A percentile compares a stretch with the other conserved stretches of the same genome.
These are phyloP conservation scores for Arachis hypogaea DNA, from an alignment of 306 rosid species.

Conservation along the genomic window DNA sequence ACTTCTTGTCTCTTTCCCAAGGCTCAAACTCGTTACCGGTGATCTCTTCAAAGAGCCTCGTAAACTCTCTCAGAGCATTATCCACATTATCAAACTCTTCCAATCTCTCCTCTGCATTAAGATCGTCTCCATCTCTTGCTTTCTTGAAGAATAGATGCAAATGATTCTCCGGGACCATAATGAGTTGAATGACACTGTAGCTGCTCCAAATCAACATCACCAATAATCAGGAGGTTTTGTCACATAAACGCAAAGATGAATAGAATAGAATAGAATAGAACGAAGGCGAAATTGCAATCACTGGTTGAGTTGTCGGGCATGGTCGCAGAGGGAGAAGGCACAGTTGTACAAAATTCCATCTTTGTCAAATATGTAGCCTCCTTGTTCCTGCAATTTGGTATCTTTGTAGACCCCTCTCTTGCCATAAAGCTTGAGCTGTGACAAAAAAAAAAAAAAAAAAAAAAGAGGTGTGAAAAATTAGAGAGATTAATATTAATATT, in stretches of 20 bases:
- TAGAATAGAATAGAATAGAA: too few relatives aligned
- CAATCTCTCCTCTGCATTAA: slow-evolving; percentile 72
- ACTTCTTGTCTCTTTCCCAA: slow-evolving; percentile 84
- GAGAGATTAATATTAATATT: too few relatives aligned
- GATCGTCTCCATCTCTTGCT: slow-evolving; percentile 79
- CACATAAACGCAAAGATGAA: neutral
- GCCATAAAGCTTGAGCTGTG: slow-evolving; percentile 86
- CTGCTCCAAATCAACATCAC: slow-evolving; percentile 51
- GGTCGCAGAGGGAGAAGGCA: slow-evolving; percentile 76
- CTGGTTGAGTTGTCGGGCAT: slow-evolving; percentile 79
- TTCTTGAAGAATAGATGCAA: slow-evolving; percentile 73
- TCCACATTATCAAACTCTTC: slow-evolving; percentile 60
- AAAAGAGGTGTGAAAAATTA: neutral
- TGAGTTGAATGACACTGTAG: slow-evolving; percentile 74
- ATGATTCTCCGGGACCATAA: slow-evolving; percentile 57
- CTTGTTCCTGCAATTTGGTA: slow-evolving; percentile 67
- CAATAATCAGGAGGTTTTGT: neutral
- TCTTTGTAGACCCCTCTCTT: slow-evolving; percentile 80
- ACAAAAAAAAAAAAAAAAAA: neutral
- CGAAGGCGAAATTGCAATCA: slow-evolving; percentile 27
- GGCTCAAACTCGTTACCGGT: slow-evolving; percentile 80
- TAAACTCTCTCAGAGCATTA: slow-evolving; percentile 66
- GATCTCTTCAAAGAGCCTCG: slow-evolving; percentile 70
- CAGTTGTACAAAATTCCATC: slow-evolving; percentile 80
- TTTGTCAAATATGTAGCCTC: slow-evolving; percentile 66